phyloP scores from a whole-genome alignment of 306 rosid species.

The Sphenostylis stenocarpa region DNA sequence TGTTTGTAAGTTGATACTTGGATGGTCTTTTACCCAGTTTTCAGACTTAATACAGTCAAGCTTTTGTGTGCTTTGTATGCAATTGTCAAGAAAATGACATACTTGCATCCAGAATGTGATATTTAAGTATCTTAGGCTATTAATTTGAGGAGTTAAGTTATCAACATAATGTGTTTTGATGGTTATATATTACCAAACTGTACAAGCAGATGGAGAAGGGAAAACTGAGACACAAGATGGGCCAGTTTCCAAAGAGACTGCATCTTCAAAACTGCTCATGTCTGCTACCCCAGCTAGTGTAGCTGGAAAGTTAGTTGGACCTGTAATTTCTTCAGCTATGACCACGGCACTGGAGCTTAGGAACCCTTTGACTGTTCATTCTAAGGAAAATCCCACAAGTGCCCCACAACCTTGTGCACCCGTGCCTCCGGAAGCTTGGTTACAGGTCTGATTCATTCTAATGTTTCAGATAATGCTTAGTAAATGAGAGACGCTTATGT shows the following conservation, averaged over 20 bases:
- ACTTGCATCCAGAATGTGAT: background rate
- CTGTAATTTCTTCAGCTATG: conserved; percentile 67
- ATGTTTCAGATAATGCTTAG: background rate
- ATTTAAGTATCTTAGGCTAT: background rate
- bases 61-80: background rate
- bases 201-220: conserved; percentile 57
- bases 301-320: conserved; percentile 49
- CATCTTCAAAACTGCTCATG: conserved; percentile 35
- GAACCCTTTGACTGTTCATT: conserved; percentile 49
- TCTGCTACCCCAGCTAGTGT: conserved; percentile 40
- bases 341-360: conserved; percentile 61
- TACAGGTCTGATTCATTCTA: conserved; percentile 47
- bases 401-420: conserved; percentile 49
- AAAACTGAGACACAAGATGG: conserved; percentile 53
- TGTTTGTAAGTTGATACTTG: background rate
- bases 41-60: background rate
- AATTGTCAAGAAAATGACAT: background rate
- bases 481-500: background rate
- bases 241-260: conserved; percentile 46
- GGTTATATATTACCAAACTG: conserved; percentile 22
- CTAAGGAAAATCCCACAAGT: conserved; percentile 40
- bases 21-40: background rate
- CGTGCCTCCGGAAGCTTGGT: conserved; percentile 73
- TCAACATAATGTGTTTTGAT: conserved; percentile 2
- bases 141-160: background rate